Evolutionary conservation across 2,329 filamentous ascomycete genomes (phyloP).

Genomic region (Emergomyces orientalis): DNA sequence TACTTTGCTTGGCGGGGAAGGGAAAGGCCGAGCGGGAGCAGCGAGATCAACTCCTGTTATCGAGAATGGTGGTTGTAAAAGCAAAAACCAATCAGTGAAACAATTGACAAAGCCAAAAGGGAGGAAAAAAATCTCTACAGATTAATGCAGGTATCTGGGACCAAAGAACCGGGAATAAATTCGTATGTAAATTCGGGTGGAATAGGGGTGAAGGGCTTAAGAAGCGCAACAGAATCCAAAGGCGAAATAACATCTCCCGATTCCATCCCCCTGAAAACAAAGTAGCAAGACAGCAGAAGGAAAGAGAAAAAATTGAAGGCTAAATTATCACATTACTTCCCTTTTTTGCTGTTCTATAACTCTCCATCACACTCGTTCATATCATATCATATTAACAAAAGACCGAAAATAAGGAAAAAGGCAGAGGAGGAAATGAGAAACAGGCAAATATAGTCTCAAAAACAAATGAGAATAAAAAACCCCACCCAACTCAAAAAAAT

Average conservation of each 20-base stretch:
- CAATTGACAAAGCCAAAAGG: no score
- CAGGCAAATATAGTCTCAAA: not conserved
- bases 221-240: no score
- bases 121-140: no score
- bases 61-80: no score
- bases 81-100: no score
- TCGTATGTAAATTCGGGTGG: no score
- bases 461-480: slow-evolving; percentile 1
- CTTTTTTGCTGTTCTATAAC: not conserved
- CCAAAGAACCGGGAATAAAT: not conserved
- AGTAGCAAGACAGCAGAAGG: not conserved
- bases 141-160: no score
- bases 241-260: not conserved
- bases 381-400: not conserved
- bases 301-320: not conserved
- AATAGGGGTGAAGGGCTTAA: no score
- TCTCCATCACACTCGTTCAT: not conserved
- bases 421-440: not conserved
- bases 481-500: not conserved
- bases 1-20: no score
- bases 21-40: no score
- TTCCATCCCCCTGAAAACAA: not conserved
- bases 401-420: not conserved
- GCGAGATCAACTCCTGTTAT: no score
- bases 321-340: not conserved